Evolutionary conservation across 441 rosid species (phyloP), one percentile per base, ranked within the genome.

Genomic region (Jatropha podagrica): DNA sequence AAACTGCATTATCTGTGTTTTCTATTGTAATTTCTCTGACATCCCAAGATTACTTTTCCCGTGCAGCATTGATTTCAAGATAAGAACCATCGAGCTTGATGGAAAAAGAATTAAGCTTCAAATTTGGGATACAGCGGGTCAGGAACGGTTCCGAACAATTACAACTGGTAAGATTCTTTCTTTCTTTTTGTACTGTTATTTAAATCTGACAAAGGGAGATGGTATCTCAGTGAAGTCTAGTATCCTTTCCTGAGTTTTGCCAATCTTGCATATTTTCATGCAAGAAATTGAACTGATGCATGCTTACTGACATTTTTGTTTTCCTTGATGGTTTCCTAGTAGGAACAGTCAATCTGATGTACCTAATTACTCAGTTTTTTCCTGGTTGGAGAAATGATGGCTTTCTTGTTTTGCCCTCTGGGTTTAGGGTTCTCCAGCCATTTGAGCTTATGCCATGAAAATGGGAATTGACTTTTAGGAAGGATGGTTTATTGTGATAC

Each of bases 81-180:
- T 96, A 80, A 83, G 98, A 83, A 96, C 99, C 66, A 88, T 96
- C 74, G 98, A 96, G 88, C 95, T 96, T 61, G 98, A 96, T 87
- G 95, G 97, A 7, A 96, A 94, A 86, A 82, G 97, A 76, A 94
- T 96, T 83, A 96, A 96, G 85, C 86, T 96, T 74, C 99, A 96
- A 81, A 96, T 96, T 58, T 96, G 99, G 99, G 99, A 94, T 76
- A 96, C 98, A 71, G 99, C 99, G 52, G 99, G 99, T 54, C 99
- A 96, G 78, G 99, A 96, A 85, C 88, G 98, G 26, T 96, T 96
- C 79, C 88, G 99, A 75, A 96, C 99, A 14, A 96, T 96, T 81
- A 96, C 99, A 78, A 96, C 97, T 49, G 99, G 99, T 96, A 60
- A 82, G 85, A 82, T 78, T 48, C 18, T 51, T 32, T 70, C 51